Base-by-base conservation (phyloP, 306 rosid species). In the Mimosa bimucronata region DNA sequence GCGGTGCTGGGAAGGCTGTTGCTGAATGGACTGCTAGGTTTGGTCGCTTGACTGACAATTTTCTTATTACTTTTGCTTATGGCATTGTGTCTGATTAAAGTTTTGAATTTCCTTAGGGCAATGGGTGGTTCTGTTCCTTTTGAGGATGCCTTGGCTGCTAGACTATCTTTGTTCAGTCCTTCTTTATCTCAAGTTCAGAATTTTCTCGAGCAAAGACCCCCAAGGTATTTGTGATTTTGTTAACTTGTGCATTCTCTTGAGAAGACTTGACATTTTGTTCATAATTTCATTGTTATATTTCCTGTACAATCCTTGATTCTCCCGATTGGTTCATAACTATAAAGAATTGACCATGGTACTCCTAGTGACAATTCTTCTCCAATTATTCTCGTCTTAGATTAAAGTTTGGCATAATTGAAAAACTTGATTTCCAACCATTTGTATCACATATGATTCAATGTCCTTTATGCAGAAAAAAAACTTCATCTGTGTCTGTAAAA, bases 71-170 rank as follows among this genome's bases (percentile, higher is more conserved):
- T 61, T 77, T 65, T 14, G 52, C 60, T 64, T 70, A 58, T 61
- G 26, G 60, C 78, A 77, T 81, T 38, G 38, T 79, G 18, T 73
- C 69, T 80, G 83, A 86, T 83, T 42, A 26, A 40, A 46, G 71
- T 71, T 45, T 75, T 76, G 66, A 57, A 71, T 69, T 75, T 84
- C 85, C 18, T 6, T 52, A 95, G 99, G 85, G 98, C 99, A 69
- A 95, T 95, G 99, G 88, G 92, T 85, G 99, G 99, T 79, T 89
- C 99, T 58, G 98, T 95, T 79, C 91, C 97, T 71, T 91, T 95
- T 78, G 98, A 95, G 87, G 98, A 89, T 38, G 99, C 99, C 77
- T 93, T 95, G 86, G 93, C 97, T 84, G 92, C 98, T 77, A 93
- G 99, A 71, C 87, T 95, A 34, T 73, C 97, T 48, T 85, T 95